Percentiles rank a stretch among this genome's conserved stretches.
Evolutionary conservation across 2,329 filamentous ascomycete genomes (phyloP).

Genomic region (Cladobotryum protrusum): DNA sequence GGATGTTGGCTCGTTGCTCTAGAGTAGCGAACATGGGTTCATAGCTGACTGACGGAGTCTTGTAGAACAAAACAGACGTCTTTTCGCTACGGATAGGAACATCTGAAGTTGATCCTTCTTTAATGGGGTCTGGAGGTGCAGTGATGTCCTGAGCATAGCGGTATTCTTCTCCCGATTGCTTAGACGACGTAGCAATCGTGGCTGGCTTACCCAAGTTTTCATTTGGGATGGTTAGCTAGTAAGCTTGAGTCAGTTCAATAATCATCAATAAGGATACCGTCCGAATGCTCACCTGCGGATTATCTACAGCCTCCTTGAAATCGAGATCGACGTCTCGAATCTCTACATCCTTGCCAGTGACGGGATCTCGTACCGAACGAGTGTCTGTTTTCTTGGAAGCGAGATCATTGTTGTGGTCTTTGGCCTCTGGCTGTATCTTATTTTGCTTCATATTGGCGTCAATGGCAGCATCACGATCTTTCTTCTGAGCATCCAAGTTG

Average conservation of each 20-base stretch:
- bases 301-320: slow-evolving; percentile 60
- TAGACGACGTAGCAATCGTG: slow-evolving; percentile 62
- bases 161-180: slow-evolving; percentile 73
- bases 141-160: slow-evolving; percentile 81
- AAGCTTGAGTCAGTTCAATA: slow-evolving; percentile 1
- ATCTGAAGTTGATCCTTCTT: slow-evolving; percentile 77
- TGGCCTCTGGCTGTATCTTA: slow-evolving; percentile 29
- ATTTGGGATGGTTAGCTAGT: slow-evolving; percentile 76
- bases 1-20: slow-evolving; percentile 65
- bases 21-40: slow-evolving; percentile 78
- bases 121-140: slow-evolving; percentile 81
- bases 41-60: slow-evolving; percentile 82
- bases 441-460: slow-evolving; percentile 48
- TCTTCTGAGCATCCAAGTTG: slow-evolving; percentile 72
- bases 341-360: slow-evolving; percentile 76
- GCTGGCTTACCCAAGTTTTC: slow-evolving; percentile 75
- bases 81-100: slow-evolving; percentile 95
- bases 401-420: slow-evolving; percentile 37
- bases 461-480: slow-evolving; percentile 63
- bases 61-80: slow-evolving; percentile 93
- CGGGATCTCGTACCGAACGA: slow-evolving; percentile 77
- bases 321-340: slow-evolving; percentile 75
- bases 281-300: slow-evolving; percentile 53
- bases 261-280: background rate
- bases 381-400: slow-evolving; percentile 42